Conservation (phyloP, 2,329 filamentous ascomycete genomes). For the Paraphaeosphaeria minitans region DNA sequence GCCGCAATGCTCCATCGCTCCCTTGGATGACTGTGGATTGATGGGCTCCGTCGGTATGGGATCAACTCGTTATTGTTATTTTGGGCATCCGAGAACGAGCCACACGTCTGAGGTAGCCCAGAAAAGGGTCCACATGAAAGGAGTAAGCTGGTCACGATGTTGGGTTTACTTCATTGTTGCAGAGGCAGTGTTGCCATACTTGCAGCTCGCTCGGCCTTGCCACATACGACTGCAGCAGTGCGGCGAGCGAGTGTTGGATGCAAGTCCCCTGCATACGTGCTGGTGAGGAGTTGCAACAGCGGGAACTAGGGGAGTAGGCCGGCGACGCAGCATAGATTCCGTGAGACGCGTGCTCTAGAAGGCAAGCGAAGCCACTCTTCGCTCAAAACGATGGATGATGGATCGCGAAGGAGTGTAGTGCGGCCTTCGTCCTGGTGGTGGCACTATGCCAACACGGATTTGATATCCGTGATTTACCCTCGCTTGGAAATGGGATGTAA, state of each 20-base stretch:
- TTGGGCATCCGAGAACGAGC: background rate
- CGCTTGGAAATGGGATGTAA: conserved; percentile 19
- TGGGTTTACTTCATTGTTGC: background rate
- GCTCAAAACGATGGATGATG: background rate
- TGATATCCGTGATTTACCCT: background rate
- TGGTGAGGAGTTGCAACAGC: background rate
- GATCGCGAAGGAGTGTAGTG: background rate
- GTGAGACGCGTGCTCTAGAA: conserved; percentile 8
- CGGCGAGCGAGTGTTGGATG: conserved; percentile 5
- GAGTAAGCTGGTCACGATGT: background rate
- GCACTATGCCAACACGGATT: background rate
- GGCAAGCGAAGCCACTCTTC: background rate
- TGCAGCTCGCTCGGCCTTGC: conserved; percentile 3
- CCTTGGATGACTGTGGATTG: background rate
- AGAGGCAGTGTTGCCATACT: background rate
- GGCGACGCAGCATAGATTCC: background rate
- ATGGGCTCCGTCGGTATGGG: background rate
- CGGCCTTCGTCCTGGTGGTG: conserved; percentile 8
- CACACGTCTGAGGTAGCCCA: background rate
- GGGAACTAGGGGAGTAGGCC: background rate
- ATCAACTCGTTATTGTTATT: conserved; percentile 4
- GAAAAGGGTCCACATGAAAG: background rate
- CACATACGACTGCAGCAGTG: background rate
- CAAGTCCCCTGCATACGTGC: conserved; percentile 7
- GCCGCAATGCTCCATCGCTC: background rate